Base-by-base conservation (phyloP, 83 land plant species). In the Isoetes engelmannii region DNA sequence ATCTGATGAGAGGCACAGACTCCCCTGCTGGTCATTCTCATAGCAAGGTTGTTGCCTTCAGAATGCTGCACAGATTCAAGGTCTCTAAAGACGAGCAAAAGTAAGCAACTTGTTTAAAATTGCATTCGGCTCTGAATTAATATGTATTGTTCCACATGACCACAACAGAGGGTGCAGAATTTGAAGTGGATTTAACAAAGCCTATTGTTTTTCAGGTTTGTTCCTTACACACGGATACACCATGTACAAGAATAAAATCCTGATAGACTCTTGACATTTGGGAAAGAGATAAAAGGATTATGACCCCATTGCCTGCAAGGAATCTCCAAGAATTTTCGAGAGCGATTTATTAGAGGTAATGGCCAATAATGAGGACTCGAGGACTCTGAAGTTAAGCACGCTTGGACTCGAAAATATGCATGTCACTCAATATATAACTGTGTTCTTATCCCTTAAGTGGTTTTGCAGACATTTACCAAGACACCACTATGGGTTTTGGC, bases 401-500 rank as follows among this genome's bases (percentile, higher is more conserved):
- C n/a, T n/a, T n/a, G n/a, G n/a, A n/a, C n/a, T n/a, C n/a, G n/a
- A n/a, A n/a, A n/a, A n/a, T n/a, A n/a, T n/a, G n/a, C n/a, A n/a
- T n/a, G n/a, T n/a, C n/a, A n/a, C n/a, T n/a, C n/a, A 28, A 28
- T 28, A 28, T 28, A 28, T 28, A 28, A 2, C 2, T 28, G 37
- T 28, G 37, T 28, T n/a, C 37, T 28, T 28, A 28, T 28, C 1
- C 0, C 1, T 28, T 28, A 28, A 28, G 13, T 53, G 48, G 61
- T 48, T 41, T 18, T 7, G 44, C 90, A 94, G 99, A 80, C 81
- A 69, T 76, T 86, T 47, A 94, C 99, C 5, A 82, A 81, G 51
- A 94, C 90, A 37, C 78, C 69, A 12, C 90, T 96, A 96, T 94
- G 90, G 90, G 93, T 70, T 7, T 75, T 94, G 55, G 97, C 99